A percentile compares a stretch with the other conserved stretches of the same genome.
These are phyloP conservation scores for Hyaloperonospora arabidopsidis DNA, from an alignment of 352 stramenopile species.

Conservation along the genomic window DNA sequence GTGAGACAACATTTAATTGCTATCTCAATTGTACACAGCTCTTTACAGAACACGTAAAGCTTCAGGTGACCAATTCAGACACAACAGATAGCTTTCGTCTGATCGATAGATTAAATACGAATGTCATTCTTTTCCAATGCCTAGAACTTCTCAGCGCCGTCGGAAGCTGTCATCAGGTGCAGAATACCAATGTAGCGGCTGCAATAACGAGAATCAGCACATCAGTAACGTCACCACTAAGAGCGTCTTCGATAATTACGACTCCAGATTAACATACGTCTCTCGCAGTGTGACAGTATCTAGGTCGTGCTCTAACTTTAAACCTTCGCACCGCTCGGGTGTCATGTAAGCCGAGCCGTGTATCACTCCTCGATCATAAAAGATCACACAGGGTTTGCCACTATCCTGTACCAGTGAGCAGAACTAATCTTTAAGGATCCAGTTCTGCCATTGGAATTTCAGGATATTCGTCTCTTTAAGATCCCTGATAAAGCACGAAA, in stretches of 20 bases:
- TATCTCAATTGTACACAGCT: background rate
- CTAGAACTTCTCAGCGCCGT: constrained; percentile 93
- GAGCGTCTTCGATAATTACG: too few relatives aligned
- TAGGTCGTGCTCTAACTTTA: constrained; percentile 74
- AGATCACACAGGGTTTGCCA: constrained; percentile 82
- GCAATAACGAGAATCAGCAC: constrained; percentile 1
- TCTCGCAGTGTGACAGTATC: constrained; percentile 79
- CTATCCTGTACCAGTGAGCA: constrained; percentile 76
- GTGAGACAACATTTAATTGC: constrained; percentile 5
- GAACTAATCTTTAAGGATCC: constrained; percentile 76
- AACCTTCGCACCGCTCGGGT: constrained; percentile 81
- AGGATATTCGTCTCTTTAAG: constrained; percentile 75
- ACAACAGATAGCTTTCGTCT: constrained; percentile 79
- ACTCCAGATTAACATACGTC: constrained; percentile 39
- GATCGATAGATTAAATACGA: constrained; percentile 89
- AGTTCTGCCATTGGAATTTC: constrained; percentile 87
- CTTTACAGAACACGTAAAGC: constrained; percentile 71
- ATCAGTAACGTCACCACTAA: background rate
- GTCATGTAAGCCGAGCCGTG: constrained; percentile 93
- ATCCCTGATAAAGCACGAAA: constrained; percentile 29
- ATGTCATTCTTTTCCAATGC: constrained; percentile 95
- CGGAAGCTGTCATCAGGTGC: constrained; percentile 86
- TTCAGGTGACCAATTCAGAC: constrained; percentile 83
- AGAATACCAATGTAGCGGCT: constrained; percentile 85
- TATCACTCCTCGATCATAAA: constrained; percentile 95